Base-by-base conservation (phyloP, 306 rosid species). In the Canavalia gladiata region DNA sequence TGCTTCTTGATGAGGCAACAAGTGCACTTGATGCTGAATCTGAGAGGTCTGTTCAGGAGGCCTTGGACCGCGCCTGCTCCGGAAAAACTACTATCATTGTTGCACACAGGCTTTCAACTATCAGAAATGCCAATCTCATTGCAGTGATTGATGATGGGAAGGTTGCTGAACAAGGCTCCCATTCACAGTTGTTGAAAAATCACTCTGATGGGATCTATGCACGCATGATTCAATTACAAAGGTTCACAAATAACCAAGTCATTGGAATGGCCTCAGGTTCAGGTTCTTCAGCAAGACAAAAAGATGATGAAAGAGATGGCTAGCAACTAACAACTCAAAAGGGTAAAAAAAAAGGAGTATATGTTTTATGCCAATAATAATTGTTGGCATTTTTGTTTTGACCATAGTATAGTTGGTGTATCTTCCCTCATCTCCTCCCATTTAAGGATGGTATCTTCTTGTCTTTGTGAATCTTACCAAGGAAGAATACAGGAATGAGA, bases 1-100 rank as follows among this genome's bases (percentile, higher is more conserved):
- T 94, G 94, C 91, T 94, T 65, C 92, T 94, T 8, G 98, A 94
- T 45, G 98, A 94, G 73, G 98, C 98, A 65, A 94, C 98, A n/a
- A 94, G 98, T 51, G 98, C 98, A 47, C 98, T 94, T 29, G 98
- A 94, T 84, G 90, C 92, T 0, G 98, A 92, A 79, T 94, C 97
- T 1, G 98, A 94, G 84, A 91, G 94, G 77, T 89, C 92, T 1
- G 91, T 94, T 73, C 98, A 94, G 80, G 98, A 92, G 84, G 98
- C 98, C 7, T 85, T 94, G 5, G 95, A 88, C 69, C 92, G 95
- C 0, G 97, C 98, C 46, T 92, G 95, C 80, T 81, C 92, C 0
- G 98, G 95, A 10, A 92, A 87, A 89, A 94, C 98, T n/a, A 89
- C 97, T 8, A 88, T 94, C 33, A 83, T 94, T 41, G 95, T 94